Evolutionary conservation across 2,329 filamentous ascomycete genomes (phyloP).

Genomic region (Pseudocercospora musae): DNA sequence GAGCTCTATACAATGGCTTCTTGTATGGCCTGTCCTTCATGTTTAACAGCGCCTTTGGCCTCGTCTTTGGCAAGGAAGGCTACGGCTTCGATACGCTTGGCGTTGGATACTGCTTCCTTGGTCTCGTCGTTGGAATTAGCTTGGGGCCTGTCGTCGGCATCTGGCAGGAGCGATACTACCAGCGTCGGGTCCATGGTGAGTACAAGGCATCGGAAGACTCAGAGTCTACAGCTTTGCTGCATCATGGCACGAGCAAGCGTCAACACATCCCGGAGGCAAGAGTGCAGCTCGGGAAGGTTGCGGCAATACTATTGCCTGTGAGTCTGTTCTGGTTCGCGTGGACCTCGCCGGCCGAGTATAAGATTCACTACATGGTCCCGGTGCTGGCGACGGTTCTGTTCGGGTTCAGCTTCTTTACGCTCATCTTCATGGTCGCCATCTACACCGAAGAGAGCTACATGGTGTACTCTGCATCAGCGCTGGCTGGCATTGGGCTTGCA

Average conservation of each 20-base stretch:
- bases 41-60: constrained; percentile 49
- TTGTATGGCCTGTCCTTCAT: constrained; percentile 50
- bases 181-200: constrained; percentile 36
- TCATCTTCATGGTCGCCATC: constrained; percentile 51
- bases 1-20: constrained; percentile 50
- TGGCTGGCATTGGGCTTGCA: constrained; percentile 42
- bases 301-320: constrained; percentile 41
- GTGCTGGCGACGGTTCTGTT: constrained; percentile 50
- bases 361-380: constrained; percentile 39
- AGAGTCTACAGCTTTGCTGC: not conserved
- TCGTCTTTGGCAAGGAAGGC: constrained; percentile 48
- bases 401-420: constrained; percentile 50
- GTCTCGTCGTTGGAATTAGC: constrained; percentile 42
- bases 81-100: constrained; percentile 31
- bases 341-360: constrained; percentile 34
- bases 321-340: constrained; percentile 44
- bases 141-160: constrained; percentile 45
- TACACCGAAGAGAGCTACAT: constrained; percentile 51
- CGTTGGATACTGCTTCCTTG: constrained; percentile 29
- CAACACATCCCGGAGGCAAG: constrained; percentile 43
- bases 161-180: constrained; percentile 46
- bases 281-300: constrained; percentile 44
- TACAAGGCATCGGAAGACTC: constrained; percentile 24
- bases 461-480: constrained; percentile 41
- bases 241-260: constrained; percentile 13